Conservation (phyloP, 2,329 filamentous ascomycete species). For the Neophaeococcomyces aloes region DNA sequence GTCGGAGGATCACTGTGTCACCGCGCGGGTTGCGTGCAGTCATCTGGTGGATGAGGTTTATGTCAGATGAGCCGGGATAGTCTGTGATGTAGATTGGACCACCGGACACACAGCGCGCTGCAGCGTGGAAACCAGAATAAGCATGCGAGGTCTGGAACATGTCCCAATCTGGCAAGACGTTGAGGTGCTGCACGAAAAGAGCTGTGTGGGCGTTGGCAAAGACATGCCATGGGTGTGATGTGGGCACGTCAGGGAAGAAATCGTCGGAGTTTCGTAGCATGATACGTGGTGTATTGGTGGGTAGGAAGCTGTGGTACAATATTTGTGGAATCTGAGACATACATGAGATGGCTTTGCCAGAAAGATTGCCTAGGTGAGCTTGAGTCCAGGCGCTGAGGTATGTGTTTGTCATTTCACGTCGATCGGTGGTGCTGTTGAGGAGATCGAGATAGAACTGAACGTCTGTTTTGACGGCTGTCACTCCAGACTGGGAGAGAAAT, state of each 20-base stretch:
- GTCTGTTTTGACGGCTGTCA: slow-evolving; percentile 88
- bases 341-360: slow-evolving; percentile 71
- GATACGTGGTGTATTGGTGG: slow-evolving; percentile 61
- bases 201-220: slow-evolving; percentile 89
- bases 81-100: slow-evolving; percentile 95
- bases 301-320: slow-evolving; percentile 73
- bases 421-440: slow-evolving; percentile 55
- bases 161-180: slow-evolving; percentile 75
- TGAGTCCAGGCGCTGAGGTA: slow-evolving; percentile 85
- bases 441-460: slow-evolving; percentile 82
- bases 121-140: slow-evolving; percentile 77
- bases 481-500: slow-evolving; percentile 62
- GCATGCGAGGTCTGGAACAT: slow-evolving; percentile 60
- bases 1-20: slow-evolving; percentile 70
- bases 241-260: slow-evolving; percentile 74
- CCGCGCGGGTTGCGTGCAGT: slow-evolving; percentile 61
- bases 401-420: slow-evolving; percentile 58
- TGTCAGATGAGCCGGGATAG: slow-evolving; percentile 67
- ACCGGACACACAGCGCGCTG: slow-evolving; percentile 77
- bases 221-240: slow-evolving; percentile 86
- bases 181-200: slow-evolving; percentile 71
- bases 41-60: slow-evolving; percentile 67
- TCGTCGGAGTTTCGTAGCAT: slow-evolving; percentile 77
- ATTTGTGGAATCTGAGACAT: slow-evolving; percentile 87
- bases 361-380: slow-evolving; percentile 66